phyloP scores from a whole-genome alignment of 2,329 filamentous ascomycete species.

The Cladosporium sp. region DNA sequence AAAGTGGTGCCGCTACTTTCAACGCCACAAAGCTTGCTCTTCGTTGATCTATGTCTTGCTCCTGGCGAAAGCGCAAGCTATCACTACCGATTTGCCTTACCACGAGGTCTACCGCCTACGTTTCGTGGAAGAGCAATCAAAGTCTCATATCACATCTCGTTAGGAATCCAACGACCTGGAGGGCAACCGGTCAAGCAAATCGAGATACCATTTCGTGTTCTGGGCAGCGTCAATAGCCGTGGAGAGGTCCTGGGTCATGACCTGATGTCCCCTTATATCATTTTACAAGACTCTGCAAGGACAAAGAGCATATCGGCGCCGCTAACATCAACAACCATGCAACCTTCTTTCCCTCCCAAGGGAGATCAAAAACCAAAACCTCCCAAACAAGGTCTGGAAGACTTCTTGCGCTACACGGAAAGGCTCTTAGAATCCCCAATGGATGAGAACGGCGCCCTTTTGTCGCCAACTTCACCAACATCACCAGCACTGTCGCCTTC shows the following conservation, averaged over 20 bases:
- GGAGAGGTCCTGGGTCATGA: slow-evolving; percentile 91
- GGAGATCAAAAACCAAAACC: slow-evolving; percentile 38
- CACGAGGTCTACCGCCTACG: slow-evolving; percentile 82
- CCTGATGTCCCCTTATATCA: slow-evolving; percentile 87
- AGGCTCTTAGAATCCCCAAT: slow-evolving; percentile 62
- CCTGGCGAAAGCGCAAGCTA: slow-evolving; percentile 87
- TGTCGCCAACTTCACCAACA: slow-evolving; percentile 65
- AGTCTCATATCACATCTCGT: slow-evolving; percentile 83
- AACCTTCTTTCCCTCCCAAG: slow-evolving; percentile 19
- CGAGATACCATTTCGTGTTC: slow-evolving; percentile 85
- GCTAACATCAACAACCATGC: slow-evolving; percentile 8
- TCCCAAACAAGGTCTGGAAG: slow-evolving; percentile 43
- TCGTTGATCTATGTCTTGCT: slow-evolving; percentile 82
- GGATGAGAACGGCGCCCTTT: slow-evolving; percentile 55
- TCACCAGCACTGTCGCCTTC: slow-evolving; percentile 49
- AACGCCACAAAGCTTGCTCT: slow-evolving; percentile 91
- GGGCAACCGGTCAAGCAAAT: slow-evolving; percentile 82
- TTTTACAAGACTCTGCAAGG: slow-evolving; percentile 77
- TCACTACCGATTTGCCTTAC: slow-evolving; percentile 81
- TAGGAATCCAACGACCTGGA: slow-evolving; percentile 85
- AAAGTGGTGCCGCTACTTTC: slow-evolving; percentile 88
- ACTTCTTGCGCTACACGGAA: slow-evolving; percentile 74
- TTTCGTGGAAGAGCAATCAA: slow-evolving; percentile 93
- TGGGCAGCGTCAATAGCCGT: slow-evolving; percentile 85
- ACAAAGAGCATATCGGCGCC: slow-evolving; percentile 35